Evolutionary conservation across 768 basidiomycete species (phyloP).

Genomic region (Chalciporus sphaerocephalus): DNA sequence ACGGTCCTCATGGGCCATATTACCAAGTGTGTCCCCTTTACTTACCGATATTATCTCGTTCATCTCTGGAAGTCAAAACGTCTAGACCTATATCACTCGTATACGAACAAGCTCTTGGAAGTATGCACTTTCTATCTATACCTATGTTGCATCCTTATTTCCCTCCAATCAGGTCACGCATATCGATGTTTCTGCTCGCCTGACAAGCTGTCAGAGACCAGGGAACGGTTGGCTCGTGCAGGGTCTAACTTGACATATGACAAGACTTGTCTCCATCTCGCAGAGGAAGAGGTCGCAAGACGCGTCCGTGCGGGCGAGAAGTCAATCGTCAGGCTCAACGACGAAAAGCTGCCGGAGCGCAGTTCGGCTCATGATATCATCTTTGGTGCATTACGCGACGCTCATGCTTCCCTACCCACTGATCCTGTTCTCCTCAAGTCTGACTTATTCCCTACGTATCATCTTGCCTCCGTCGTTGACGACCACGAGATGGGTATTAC

Average conservation of each 20-base stretch:
- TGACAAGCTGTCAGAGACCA: conserved; percentile 61
- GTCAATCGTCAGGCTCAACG: conserved; percentile 81
- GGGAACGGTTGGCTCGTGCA: conserved; percentile 62
- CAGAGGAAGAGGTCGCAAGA: conserved; percentile 79
- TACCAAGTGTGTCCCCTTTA: conserved; percentile 54
- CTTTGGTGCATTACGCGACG: conserved; percentile 70
- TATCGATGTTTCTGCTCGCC: conserved; percentile 94
- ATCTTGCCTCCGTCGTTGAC: conserved; percentile 92
- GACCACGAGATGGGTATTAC: conserved; percentile 96
- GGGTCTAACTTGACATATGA: conserved; percentile 86
- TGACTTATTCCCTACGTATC: conserved; percentile 93
- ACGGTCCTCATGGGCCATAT: conserved; percentile 79
- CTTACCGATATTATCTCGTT: not conserved
- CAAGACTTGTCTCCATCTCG: conserved; percentile 79
- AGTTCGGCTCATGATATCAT: conserved; percentile 60
- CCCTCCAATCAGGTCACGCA: conserved; percentile 69
- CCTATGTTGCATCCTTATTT: not conserved
- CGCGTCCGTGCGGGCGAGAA: conserved; percentile 72
- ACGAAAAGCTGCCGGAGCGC: conserved; percentile 51
- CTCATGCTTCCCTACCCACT: conserved; percentile 73
- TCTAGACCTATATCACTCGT: conserved; percentile 74
- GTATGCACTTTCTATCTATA: conserved; percentile 37
- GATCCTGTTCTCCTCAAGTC: conserved; percentile 92
- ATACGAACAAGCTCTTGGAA: conserved; percentile 70
- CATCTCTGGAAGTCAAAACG: conserved; percentile 70